Evolutionary conservation across 352 stramenopile genomes (phyloP).

Genomic region (Globisporangium solare): DNA sequence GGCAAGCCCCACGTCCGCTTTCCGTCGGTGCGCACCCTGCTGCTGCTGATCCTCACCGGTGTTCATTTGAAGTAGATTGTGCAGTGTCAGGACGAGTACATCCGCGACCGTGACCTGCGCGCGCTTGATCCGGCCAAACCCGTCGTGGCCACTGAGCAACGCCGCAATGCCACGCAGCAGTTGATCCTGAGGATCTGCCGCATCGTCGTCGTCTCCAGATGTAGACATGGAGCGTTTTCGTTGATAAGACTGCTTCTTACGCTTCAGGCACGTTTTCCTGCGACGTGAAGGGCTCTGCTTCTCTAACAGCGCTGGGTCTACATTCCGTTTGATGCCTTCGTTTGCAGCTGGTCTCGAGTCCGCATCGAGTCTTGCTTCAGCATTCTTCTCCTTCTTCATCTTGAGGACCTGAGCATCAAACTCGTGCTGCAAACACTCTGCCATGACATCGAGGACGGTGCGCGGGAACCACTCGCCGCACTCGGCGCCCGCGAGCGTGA

Average conservation of each 20-base stretch:
- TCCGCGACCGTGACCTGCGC: conserved; percentile 23
- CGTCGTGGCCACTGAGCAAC: conserved; percentile 24
- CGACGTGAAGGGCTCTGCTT: neutral
- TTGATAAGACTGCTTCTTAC: conserved; percentile 23
- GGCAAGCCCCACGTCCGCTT: conserved; percentile 1
- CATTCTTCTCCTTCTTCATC: neutral
- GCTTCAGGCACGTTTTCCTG: conserved; percentile 49
- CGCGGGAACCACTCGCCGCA: conserved; percentile 30
- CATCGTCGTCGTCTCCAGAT: conserved; percentile 1
- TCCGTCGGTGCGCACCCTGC: conserved; percentile 3
- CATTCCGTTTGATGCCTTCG: too few species aligned
- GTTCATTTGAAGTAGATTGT: conserved; percentile 45
- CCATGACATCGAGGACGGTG: conserved; percentile 30
- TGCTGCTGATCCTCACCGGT: neutral
- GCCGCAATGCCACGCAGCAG: conserved; percentile 1
- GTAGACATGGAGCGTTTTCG: neutral
- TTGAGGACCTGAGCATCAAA: neutral
- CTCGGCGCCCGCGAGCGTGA: conserved; percentile 25
- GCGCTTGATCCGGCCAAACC: conserved; percentile 31
- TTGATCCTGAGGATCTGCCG: conserved; percentile 6
- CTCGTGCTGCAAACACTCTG: conserved; percentile 3
- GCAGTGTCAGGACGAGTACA: conserved; percentile 29
- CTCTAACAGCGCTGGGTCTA: neutral
- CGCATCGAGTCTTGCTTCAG: too few species aligned
- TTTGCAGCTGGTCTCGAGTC: neutral